Base-by-base conservation (phyloP, 23 red algal genomes). In the Gracilariopsis chorda region DNA sequence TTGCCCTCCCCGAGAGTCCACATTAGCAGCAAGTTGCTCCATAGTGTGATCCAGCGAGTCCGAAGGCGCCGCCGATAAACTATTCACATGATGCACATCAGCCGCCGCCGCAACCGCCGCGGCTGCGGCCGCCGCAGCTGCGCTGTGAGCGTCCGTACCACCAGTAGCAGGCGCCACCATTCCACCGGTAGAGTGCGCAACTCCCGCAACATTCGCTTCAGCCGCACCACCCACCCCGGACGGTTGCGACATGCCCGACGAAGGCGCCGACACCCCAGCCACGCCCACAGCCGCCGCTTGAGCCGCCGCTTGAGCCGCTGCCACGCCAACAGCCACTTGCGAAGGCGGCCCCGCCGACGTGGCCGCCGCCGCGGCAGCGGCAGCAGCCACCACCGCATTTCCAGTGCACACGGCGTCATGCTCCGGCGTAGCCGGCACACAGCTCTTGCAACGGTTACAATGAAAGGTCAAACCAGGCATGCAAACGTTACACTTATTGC, bases 381-480 rank as follows among this genome's bases (percentile, higher is more conserved):
- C 59, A 1, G 59, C 59, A 4, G 59, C 3, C 7, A 33, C 59
- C 28, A 25, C 59, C 2, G 59, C 16, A 12, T 39, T 42, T 14
- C 84, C 84, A 39, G 48, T 70, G 40, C 84, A 88, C 46, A 88
- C 67, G 13, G 84, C 84, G 39, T 70, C 63, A 71, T 88, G 84
- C 30, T 88, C 84, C 44, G 84, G 84, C 49, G 84, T 88, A 1
- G 84, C 84, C 56, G 84, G 84, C 49, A 88, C 84, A 53, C 84
- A 88, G 49, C 67, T 88, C 67, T 88, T 71, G 41, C 87, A 91
- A 25, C 72, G 87, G 61, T 91, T 60, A 52, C 87, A 91, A 33
- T 91, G 87, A 81, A 91, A 91, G 28, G 87, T 91, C 32, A 91
- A 30, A 5, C 87, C 87, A 7, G 87, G 87, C 87, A 91, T 91